Evolutionary conservation across 129 eudicot species (phyloP), one percentile per base, ranked within the genome.

Genomic region (Flaveria trinervia): DNA sequence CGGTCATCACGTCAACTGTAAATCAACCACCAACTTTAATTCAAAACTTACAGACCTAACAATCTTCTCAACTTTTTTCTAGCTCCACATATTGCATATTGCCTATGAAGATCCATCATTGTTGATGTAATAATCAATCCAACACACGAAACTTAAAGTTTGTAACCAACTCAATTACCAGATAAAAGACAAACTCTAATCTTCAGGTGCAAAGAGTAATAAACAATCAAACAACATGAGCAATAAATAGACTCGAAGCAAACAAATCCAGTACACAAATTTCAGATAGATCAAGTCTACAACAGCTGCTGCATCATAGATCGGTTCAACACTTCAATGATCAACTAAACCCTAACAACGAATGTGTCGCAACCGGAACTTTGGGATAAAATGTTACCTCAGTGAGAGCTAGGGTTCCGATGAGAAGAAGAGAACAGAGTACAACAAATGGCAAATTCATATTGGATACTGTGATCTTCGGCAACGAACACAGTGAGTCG

Each of bases 321-420:
- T 57, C 61, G 50, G 17, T 30, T 77, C 36, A 20, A 20, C 22
- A 20, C 22, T 20, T 0, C 22, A 25, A 28, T 60, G 55, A 70
- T 68, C 48, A 68, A 55, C 23, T 15, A 68, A 77, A 77, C 73
- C 80, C 74, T 57, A 50, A 64, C 26, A 30, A 28, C 33, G 33
- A 28, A 30, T 30, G 36, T 3, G 36, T 30, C 36, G 36, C 36
- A 30, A 65, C 30, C 11, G 12, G 9, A 54, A 18, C 1, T 48
- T 36, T 28, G 33, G 65, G 72, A 7, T 49, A 9, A 48, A 8
- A 25, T 1, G 8, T 68, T 60, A 84, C 90, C 92, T 90, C 80
- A 36, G 82, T 50, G 56, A 72, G 61, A 43, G 83, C 76, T 51
- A 90, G 86, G 87, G 79, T 69, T 85, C 87, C 88, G 83, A 82